Conservation (phyloP, 2,329 filamentous ascomycete genomes). For the Trichophyton schoenleinii region DNA sequence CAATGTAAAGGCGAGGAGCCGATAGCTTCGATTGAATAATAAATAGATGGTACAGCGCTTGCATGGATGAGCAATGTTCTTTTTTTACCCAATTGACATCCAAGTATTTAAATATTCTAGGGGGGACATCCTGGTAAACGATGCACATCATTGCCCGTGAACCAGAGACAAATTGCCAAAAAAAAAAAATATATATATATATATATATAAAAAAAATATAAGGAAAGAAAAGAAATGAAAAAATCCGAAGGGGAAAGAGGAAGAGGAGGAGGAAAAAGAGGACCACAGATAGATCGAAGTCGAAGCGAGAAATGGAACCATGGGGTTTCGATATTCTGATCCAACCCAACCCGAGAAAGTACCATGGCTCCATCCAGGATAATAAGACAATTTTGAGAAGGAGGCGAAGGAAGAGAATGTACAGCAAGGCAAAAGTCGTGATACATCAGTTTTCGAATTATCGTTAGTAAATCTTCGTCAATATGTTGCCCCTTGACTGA, state of each 20-base stretch:
- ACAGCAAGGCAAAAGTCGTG: background rate
- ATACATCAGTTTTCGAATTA: background rate
- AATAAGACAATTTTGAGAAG: background rate
- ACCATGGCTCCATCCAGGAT: background rate
- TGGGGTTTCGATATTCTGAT: background rate
- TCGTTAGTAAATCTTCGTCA: background rate
- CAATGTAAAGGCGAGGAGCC: conserved; percentile 1
- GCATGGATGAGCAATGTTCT: background rate
- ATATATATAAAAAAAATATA: background rate
- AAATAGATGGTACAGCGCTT: background rate
- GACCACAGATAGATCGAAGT: no score
- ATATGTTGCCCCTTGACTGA: background rate
- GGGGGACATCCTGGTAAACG: background rate
- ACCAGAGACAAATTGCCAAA: background rate
- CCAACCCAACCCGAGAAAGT: background rate
- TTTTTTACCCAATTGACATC: background rate
- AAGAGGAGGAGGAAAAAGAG: no score
- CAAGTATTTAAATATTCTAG: background rate
- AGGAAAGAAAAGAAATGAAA: background rate
- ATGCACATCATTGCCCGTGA: background rate
- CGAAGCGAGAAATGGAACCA: background rate
- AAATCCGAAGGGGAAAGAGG: no score
- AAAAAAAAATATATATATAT: no score
- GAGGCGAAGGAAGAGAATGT: background rate
- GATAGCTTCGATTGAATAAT: background rate